Percentiles rank a stretch among this genome's conserved stretches.
Conservation (phyloP, 768 basidiomycete genomes). For the Leccinum sublutescens region DNA sequence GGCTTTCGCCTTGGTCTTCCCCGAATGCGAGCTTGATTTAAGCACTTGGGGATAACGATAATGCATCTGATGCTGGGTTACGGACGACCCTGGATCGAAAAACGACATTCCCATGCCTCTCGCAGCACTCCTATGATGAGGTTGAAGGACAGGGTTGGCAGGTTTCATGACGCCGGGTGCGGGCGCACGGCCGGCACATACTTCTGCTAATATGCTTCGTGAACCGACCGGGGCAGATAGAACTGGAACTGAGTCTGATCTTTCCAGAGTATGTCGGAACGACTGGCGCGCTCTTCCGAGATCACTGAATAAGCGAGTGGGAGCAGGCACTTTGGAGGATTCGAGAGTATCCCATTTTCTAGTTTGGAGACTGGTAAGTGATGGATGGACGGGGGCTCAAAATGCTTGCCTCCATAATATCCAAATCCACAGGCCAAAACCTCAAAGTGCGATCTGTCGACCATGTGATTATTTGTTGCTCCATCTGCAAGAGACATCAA, state of each 20-base stretch:
- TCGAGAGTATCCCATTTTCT: slow-evolving; percentile 53
- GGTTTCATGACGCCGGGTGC: slow-evolving; percentile 20
- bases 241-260: slow-evolving; percentile 37
- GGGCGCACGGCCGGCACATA: slow-evolving; percentile 50
- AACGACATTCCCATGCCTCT: slow-evolving; percentile 29
- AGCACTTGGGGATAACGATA: slow-evolving; percentile 32
- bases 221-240: slow-evolving; percentile 68
- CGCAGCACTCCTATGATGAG: slow-evolving; percentile 34
- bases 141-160: slow-evolving; percentile 30
- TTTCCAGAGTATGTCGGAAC: slow-evolving; percentile 54
- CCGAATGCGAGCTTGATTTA: slow-evolving; percentile 8
- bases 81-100: slow-evolving; percentile 37
- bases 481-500: slow-evolving; percentile 36
- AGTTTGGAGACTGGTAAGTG: slow-evolving; percentile 9
- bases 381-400: background rate
- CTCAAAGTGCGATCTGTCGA: slow-evolving; percentile 89
- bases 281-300: slow-evolving; percentile 37
- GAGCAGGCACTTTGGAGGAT: slow-evolving; percentile 23
- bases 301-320: slow-evolving; percentile 17
- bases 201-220: slow-evolving; percentile 68
- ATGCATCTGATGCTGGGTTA: slow-evolving; percentile 24
- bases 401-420: slow-evolving; percentile 59
- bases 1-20: slow-evolving; percentile 15
- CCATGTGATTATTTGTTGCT: slow-evolving; percentile 68
- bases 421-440: slow-evolving; percentile 83